These are phyloP conservation scores for Dentipellis sp. DNA, from an alignment of 768 basidiomycete genomes.

Conservation along the genomic window DNA sequence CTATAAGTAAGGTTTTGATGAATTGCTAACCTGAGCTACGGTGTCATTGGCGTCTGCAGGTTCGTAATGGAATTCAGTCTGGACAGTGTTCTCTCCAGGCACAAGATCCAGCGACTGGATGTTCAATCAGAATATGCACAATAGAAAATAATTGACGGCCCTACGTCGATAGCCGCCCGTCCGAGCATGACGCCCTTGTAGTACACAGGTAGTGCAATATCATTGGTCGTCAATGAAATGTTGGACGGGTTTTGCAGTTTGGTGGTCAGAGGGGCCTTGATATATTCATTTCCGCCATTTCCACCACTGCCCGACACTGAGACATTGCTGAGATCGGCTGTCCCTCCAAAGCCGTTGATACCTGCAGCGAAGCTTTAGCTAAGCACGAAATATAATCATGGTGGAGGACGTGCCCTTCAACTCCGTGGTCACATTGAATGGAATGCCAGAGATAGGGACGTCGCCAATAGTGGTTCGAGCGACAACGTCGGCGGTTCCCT, in stretches of 20 bases:
- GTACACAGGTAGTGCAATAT: constrained; percentile 47
- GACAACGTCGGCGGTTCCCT: constrained; percentile 48
- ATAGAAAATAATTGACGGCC: constrained; percentile 12
- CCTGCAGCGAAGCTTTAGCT: constrained; percentile 24
- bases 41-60: constrained; percentile 61
- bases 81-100: constrained; percentile 45
- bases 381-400: not conserved
- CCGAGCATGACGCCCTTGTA: constrained; percentile 51
- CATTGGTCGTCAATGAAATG: constrained; percentile 48
- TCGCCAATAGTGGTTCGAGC: constrained; percentile 57
- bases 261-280: constrained; percentile 48
- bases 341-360: constrained; percentile 49
- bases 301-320: constrained; percentile 59
- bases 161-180: constrained; percentile 47
- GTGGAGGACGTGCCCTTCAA: constrained; percentile 35
- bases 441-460: constrained; percentile 54
- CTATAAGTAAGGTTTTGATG: not conserved
- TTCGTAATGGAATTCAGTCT: constrained; percentile 59
- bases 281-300: constrained; percentile 46
- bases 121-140: not conserved
- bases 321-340: constrained; percentile 44
- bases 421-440: constrained; percentile 48
- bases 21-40: constrained; percentile 33
- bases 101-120: constrained; percentile 43
- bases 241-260: constrained; percentile 60